Evolutionary conservation across 345 rosid genomes (phyloP), one percentile per base, ranked within the genome.

Genomic region (Aethionema arabicum): DNA sequence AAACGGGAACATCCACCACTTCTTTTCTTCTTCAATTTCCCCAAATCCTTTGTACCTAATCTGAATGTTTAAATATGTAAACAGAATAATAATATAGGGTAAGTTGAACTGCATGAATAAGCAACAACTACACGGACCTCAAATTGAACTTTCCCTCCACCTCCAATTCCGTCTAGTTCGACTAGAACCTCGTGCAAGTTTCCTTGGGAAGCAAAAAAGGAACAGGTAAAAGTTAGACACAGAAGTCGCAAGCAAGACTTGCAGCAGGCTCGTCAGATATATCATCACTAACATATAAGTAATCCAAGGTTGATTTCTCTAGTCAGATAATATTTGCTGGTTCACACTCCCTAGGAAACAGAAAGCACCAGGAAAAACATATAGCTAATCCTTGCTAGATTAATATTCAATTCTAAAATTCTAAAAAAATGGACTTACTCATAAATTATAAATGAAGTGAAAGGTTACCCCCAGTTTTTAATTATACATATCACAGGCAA

Each of bases 161-260:
- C 88, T 43, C 96, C 98, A 83, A 88, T 92, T 55, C 98, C 96
- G 76, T 88, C 96, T 82, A 92, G 79, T 72, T 92, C 91, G 61
- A 86, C 79, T 66, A 80, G 68, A 67, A 85, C 60, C 72, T 86
- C 81, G 53, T 88, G 89, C 69, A 66, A 53, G 59, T 81, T 72
- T 65, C 98, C 98, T 91, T 68, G 61, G 42, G 70, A 72, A 75
- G 46, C 14, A 7, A 49, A 31, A 63, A 33, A 13, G 2, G 10
- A 50, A 42, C 7, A 41, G 58, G 30, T 49, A 41, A 4, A 63
- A n/a, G 30, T 30, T 35, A 56, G 42, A 50, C 30, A 43, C 47
- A 42, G 33, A 56, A 33, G 8, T 33, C 29, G 2, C 40, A 62
- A 62, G 58, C 13, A 40, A 69, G 43, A 32, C 15, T 9, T 13